These are phyloP conservation scores for Pestalotiopsis fici DNA, from an alignment of 2,329 filamentous ascomycete species.

Conservation along the genomic window DNA sequence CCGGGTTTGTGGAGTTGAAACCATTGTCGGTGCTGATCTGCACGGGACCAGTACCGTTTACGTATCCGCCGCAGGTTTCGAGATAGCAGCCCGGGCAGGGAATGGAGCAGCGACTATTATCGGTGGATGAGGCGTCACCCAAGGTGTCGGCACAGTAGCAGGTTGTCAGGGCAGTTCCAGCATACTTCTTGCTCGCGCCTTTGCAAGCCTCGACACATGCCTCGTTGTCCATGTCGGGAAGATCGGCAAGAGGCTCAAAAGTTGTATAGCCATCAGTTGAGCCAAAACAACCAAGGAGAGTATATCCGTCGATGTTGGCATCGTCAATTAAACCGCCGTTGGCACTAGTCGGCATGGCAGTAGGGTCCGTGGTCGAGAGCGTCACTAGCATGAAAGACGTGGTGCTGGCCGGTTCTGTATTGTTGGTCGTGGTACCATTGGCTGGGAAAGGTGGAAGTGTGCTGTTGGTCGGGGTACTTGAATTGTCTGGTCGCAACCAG, in stretches of 20 bases:
- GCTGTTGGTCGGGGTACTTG: neutral
- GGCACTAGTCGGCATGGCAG: conserved; percentile 20
- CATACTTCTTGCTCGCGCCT: conserved; percentile 30
- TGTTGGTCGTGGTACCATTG: neutral
- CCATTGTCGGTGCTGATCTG: neutral
- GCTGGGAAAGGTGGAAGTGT: neutral
- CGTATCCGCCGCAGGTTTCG: conserved; percentile 43
- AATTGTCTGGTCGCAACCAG: conserved; percentile 30
- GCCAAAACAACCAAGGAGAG: conserved; percentile 39
- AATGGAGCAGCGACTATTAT: conserved; percentile 33
- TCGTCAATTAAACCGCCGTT: conserved; percentile 15
- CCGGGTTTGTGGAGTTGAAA: conserved; percentile 8
- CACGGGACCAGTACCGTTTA: conserved; percentile 10
- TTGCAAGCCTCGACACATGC: conserved; percentile 38
- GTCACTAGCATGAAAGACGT: conserved; percentile 21
- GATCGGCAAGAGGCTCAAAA: conserved; percentile 32
- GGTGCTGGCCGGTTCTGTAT: neutral
- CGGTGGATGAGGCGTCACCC: conserved; percentile 37
- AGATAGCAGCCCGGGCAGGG: conserved; percentile 41
- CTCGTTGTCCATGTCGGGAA: conserved; percentile 38
- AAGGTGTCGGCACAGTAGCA: conserved; percentile 49
- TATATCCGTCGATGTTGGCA: conserved; percentile 18
- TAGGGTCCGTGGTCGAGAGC: conserved; percentile 17
- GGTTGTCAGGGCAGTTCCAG: conserved; percentile 36
- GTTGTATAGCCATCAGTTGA: conserved; percentile 35